Base-by-base conservation (phyloP, 2,329 filamentous ascomycete genomes). In the Davidsoniella australis region DNA sequence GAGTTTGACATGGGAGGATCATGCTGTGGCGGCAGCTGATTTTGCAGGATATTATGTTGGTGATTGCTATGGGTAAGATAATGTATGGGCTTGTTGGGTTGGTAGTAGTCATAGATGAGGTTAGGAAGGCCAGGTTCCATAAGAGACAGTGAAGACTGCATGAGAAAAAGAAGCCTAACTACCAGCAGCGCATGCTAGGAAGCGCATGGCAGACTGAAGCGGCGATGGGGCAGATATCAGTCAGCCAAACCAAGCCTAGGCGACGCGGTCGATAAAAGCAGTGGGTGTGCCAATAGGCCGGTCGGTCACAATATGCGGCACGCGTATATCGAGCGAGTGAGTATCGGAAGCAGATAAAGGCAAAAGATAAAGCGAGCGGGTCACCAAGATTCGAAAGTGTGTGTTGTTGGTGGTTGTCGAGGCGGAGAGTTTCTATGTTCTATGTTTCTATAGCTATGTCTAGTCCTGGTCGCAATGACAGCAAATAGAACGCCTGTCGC, bases 1-100 rank as follows among this genome's bases (percentile, higher is more conserved):
- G 55, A 52, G 47, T 58, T 55, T 33, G 50, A 45, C 50, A 52
- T 52, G 3, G 45, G 41, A 40, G 29, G 41, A 24, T 52, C 50
- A 52, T 52, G 23, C 38, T 49, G 47, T 33, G 43, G 40, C n/a
- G 40, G 39, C 36, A 7, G 5, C 10, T n/a, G 36, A 16, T 26
- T 18, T 10, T 45, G 29, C 33, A 44, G 20, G 9, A 38, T 16
- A 24, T 37, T 18, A 37, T 41, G 45, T 37, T 17, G 39, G 26
- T 38, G 24, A 12, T 52, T 24, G 38, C 18, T 45, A 41, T 39
- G 14, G n/a, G 23, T 48, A 20, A 26, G 45, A 12, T 36, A 16
- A 26, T 17, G 29, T 33, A 40, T 45, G 33, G 7, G 29, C 17
- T 17, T 47, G 29, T 37, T 23, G 40, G 10, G n/a, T 23, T 24